Evolutionary conservation across 1,284 basidiomycete species (phyloP), one percentile per base, ranked within the genome.

Genomic region (Malassezia japonica): DNA sequence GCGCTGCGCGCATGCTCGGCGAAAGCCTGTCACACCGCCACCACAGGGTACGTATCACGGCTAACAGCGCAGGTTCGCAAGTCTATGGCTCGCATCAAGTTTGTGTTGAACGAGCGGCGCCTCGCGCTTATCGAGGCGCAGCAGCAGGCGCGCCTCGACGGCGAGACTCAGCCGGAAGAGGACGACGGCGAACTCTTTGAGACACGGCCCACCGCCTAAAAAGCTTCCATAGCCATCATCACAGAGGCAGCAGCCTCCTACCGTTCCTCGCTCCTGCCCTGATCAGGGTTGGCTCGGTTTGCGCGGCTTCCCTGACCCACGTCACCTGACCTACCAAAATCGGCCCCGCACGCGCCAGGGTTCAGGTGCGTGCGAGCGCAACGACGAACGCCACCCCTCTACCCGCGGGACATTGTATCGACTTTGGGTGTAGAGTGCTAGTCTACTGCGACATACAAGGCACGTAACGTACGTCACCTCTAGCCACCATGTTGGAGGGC

Each of bases 1-100:
- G 60, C 29, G 50, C 61, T 10, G 59, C 64, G 0, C 52, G 52
- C 16, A 63, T 66, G 55, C 59, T 57, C 49, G 53, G 51, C 4
- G 43, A 61, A 35, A 69, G 60, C 36, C 34, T 69, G 1, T 46
- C 57, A 2, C 25, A 53, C 24, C 63, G 64, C 47, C 63, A 64
- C 24, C 67, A 67, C 49, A 38, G 64, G 20, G 67, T 68, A 50
- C 51, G 65, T 64, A 37, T 21, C 10, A 6, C 10, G 7, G 31
- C 8, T 40, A 10, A 37, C 35, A 45, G 4, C n/a, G n/a, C 66
- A 95, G 91, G 85, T 84, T 72, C 84, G 86, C 41, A 94, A 91
- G 76, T 84, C 87, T n/a, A 94, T 95, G 88, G 88, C 88, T 18
- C 82, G 88, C 36, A 90, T 96, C 75, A 98, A 98, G 75, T 83